A percentile compares a stretch with the other conserved stretches of the same genome.
Conservation (phyloP, 2,329 filamentous ascomycete species). For the Stagonosporopsis tanaceti region DNA sequence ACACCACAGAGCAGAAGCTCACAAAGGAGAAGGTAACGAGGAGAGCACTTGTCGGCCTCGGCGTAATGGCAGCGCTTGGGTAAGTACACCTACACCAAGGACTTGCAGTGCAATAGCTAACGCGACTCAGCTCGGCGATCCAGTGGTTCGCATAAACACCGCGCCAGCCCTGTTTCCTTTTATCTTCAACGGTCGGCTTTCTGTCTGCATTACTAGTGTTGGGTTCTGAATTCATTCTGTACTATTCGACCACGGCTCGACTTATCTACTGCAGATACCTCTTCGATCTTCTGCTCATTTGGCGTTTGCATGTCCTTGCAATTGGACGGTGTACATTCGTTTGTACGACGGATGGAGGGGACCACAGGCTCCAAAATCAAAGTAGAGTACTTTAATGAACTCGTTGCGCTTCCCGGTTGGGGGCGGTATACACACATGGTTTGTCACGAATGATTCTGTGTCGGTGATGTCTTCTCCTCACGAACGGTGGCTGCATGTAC, state of each 20-base stretch:
- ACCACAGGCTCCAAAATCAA: slow-evolving; percentile 8
- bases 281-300: slow-evolving; percentile 19
- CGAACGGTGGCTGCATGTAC: no score
- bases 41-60: slow-evolving; percentile 84
- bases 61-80: slow-evolving; percentile 88
- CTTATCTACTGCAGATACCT: slow-evolving; percentile 17
- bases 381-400: slow-evolving; percentile 37
- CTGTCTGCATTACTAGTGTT: slow-evolving; percentile 21
- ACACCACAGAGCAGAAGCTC: slow-evolving; percentile 73
- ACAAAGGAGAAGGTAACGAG: slow-evolving; percentile 87
- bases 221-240: slow-evolving; percentile 13
- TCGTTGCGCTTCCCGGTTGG: slow-evolving; percentile 5
- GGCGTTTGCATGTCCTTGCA: slow-evolving; percentile 19
- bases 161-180: slow-evolving; percentile 1
- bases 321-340: slow-evolving; percentile 25
- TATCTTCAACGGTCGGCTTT: slow-evolving; percentile 14
- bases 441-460: background rate
- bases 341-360: slow-evolving; percentile 18
- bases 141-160: slow-evolving; percentile 14
- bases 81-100: slow-evolving; percentile 62
- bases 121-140: slow-evolving; percentile 8
- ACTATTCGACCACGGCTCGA: slow-evolving; percentile 15
- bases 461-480: background rate
- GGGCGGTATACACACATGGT: slow-evolving; percentile 3
- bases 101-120: background rate